Percentiles rank a stretch among this genome's conserved stretches.
Evolutionary conservation across 345 rosid genomes (phyloP).

Genomic region (Trapa bicornis): DNA sequence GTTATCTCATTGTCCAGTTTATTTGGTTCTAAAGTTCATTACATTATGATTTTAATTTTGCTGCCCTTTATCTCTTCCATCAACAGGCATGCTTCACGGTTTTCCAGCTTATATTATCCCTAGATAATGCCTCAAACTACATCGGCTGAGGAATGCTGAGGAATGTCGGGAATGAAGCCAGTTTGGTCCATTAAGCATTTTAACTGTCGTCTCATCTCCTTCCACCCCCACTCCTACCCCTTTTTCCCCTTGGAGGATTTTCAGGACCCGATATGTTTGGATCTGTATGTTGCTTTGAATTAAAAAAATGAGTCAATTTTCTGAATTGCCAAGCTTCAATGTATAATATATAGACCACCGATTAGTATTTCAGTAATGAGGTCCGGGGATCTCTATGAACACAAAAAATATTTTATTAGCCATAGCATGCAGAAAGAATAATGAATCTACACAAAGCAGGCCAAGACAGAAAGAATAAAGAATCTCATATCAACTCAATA

Average conservation of each 20-base stretch:
- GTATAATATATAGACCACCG: background rate
- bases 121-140: background rate
- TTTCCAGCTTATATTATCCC: background rate
- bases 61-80: background rate
- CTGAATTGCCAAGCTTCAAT: background rate
- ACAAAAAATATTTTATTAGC: background rate
- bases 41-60: background rate
- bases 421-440: background rate
- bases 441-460: background rate
- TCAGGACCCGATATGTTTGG: background rate
- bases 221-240: background rate
- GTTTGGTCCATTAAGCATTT: conserved; percentile 13
- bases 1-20: background rate
- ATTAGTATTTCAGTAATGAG: background rate
- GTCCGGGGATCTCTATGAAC: background rate
- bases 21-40: background rate
- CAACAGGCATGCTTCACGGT: background rate
- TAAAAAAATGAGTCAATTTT: background rate
- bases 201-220: conserved; percentile 1
- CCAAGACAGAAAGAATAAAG: conserved; percentile 4
- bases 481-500: background rate
- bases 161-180: conserved; percentile 14
- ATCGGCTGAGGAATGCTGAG: conserved; percentile 3
- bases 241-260: background rate
- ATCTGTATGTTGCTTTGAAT: background rate